Evolutionary conservation across 352 stramenopile species (phyloP).

Genomic region (Globisporangium mamillatum): DNA sequence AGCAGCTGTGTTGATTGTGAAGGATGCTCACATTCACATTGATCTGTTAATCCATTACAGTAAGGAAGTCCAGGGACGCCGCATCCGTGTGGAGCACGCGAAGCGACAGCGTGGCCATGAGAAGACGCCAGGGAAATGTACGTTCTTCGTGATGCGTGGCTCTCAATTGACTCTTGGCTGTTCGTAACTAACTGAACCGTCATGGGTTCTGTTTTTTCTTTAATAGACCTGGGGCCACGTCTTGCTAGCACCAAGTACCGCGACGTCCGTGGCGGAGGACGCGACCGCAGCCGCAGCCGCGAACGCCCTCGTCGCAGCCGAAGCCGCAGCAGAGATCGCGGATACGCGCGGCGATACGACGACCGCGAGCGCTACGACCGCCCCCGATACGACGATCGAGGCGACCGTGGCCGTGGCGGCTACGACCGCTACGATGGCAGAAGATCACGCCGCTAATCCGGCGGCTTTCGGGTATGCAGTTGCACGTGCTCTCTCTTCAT

Average conservation of each 20-base stretch:
- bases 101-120: conserved; percentile 79
- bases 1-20: neutral
- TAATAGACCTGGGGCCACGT: conserved; percentile 62
- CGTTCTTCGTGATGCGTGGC: conserved; percentile 15
- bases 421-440: conserved; percentile 52
- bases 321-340: conserved; percentile 45
- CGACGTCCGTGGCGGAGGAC: conserved; percentile 19
- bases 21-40: conserved; percentile 4
- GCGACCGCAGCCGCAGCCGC: conserved; percentile 31
- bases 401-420: conserved; percentile 39
- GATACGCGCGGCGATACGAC: conserved; percentile 40
- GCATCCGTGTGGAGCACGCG: conserved; percentile 74
- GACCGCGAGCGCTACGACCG: conserved; percentile 41
- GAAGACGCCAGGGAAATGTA: conserved; percentile 85
- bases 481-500: neutral
- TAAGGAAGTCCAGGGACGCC: conserved; percentile 70
- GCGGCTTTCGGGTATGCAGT: neutral
- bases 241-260: conserved; percentile 73
- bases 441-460: conserved; percentile 32
- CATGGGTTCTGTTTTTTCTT: neutral
- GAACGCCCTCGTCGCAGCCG: conserved; percentile 38
- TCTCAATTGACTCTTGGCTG: neutral
- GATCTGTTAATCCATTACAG: conserved; percentile 25
- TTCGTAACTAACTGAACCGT: neutral
- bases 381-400: conserved; percentile 36